These are phyloP conservation scores for Podaxis sp. DNA, from an alignment of 768 basidiomycete species.

Conservation along the genomic window DNA sequence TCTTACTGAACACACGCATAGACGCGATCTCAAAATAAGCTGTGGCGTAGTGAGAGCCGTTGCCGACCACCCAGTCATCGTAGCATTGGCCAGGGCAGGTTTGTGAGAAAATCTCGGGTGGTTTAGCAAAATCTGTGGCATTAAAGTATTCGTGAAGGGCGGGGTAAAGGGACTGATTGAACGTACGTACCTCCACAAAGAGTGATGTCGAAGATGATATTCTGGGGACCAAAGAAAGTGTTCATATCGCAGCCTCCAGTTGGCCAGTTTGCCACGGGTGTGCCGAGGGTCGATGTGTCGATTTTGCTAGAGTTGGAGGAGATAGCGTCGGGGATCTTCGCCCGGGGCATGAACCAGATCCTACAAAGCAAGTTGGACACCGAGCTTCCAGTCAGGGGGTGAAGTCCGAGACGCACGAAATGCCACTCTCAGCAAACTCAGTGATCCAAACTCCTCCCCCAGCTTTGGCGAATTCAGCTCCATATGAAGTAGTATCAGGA, in stretches of 20 bases:
- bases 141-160: conserved; percentile 10
- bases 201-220: conserved; percentile 73
- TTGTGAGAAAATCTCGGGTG: conserved; percentile 47
- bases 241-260: conserved; percentile 50
- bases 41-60: conserved; percentile 56
- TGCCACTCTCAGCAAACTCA: conserved; percentile 61
- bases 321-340: conserved; percentile 45
- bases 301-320: conserved; percentile 48
- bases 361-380: conserved; percentile 29
- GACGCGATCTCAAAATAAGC: conserved; percentile 75
- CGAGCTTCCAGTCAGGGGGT: not conserved
- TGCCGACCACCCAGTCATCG: conserved; percentile 64
- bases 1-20: conserved; percentile 32
- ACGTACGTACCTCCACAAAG: conserved; percentile 54
- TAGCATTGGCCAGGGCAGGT: conserved; percentile 72
- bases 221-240: conserved; percentile 58
- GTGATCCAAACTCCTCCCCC: conserved; percentile 80
- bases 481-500: conserved; percentile 56
- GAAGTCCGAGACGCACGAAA: conserved; percentile 46
- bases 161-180: conserved; percentile 2
- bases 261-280: conserved; percentile 71
- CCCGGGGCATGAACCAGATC: conserved; percentile 63
- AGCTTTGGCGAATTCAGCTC: conserved; percentile 58
- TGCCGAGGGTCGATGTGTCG: conserved; percentile 57
- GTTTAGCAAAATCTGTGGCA: conserved; percentile 46